phyloP scores from a whole-genome alignment of 1,284 basidiomycete species.

The Trametes pubescens region DNA sequence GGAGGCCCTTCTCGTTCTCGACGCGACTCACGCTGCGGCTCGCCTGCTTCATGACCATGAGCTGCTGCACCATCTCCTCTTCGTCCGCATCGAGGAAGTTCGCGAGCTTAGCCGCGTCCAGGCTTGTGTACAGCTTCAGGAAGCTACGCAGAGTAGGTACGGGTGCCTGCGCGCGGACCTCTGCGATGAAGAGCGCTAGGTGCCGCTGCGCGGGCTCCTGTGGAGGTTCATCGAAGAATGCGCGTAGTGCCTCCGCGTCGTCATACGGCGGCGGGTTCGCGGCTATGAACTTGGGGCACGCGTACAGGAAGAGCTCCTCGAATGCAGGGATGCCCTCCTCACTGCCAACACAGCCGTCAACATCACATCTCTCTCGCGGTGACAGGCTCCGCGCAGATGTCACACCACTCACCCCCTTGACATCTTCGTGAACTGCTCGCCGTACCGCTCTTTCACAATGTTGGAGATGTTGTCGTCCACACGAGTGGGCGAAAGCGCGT shows the following conservation, averaged over 20 bases:
- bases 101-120: constrained; percentile 92
- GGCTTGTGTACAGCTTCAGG: constrained; percentile 94
- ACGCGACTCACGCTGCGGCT: constrained; percentile 78
- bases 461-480: constrained; percentile 96
- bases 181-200: constrained; percentile 82
- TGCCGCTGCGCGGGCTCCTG: constrained; percentile 88
- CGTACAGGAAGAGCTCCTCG: constrained; percentile 94
- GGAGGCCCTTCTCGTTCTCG: constrained; percentile 61
- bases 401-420: constrained; percentile 67
- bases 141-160: constrained; percentile 91
- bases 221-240: constrained; percentile 56
- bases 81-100: constrained; percentile 91
- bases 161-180: constrained; percentile 78
- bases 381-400: not conserved
- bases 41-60: constrained; percentile 96
- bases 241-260: constrained; percentile 71
- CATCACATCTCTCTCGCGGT: not conserved
- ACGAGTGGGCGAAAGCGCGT: constrained; percentile 88
- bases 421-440: constrained; percentile 91
- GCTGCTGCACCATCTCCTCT: constrained; percentile 94
- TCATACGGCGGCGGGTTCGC: constrained; percentile 96
- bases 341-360: constrained; percentile 42
- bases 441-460: constrained; percentile 92
- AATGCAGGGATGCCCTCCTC: constrained; percentile 85
- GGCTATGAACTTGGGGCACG: constrained; percentile 96